Conservation (phyloP, 257 asterid genomes). For the Cruciata laevipes region DNA sequence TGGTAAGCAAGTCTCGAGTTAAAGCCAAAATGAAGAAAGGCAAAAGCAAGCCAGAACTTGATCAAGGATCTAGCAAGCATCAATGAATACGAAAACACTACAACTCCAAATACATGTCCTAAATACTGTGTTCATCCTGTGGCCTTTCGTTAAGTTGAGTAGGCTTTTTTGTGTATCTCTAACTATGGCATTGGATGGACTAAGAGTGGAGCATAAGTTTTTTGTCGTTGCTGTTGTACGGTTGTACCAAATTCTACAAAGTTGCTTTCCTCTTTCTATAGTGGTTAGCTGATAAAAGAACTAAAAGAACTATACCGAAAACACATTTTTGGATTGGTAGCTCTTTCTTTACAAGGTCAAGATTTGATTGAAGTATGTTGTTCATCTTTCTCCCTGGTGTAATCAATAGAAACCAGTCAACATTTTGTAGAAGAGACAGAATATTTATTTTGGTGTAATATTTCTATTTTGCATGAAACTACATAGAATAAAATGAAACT, state of each 20-base stretch:
- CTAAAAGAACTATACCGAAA: background rate
- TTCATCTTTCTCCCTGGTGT: background rate
- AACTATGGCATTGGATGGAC: conserved; percentile 5
- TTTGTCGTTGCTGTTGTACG: conserved; percentile 1
- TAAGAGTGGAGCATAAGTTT: conserved; percentile 6
- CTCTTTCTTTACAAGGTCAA: conserved; percentile 1
- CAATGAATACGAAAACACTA: conserved; percentile 3
- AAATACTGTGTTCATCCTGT: background rate
- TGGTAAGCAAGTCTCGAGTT: conserved; percentile 67
- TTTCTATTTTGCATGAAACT: background rate
- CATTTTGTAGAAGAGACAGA: background rate
- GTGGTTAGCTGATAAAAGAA: conserved; percentile 1
- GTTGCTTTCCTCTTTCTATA: background rate
- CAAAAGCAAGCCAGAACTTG: conserved; percentile 63
- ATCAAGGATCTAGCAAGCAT: conserved; percentile 38
- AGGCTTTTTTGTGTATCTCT: conserved; percentile 7
- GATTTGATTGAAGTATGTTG: background rate
- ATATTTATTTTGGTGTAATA: background rate
- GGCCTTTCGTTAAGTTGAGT: background rate
- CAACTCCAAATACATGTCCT: background rate
- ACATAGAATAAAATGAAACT: background rate
- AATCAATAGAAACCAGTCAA: no score
- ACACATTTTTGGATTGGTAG: conserved; percentile 3
- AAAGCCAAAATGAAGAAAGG: conserved; percentile 77
- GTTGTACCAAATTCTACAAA: conserved; percentile 2